phyloP scores from a whole-genome alignment of 2,329 filamentous ascomycete genomes.

The Hypocrella siamensis region DNA sequence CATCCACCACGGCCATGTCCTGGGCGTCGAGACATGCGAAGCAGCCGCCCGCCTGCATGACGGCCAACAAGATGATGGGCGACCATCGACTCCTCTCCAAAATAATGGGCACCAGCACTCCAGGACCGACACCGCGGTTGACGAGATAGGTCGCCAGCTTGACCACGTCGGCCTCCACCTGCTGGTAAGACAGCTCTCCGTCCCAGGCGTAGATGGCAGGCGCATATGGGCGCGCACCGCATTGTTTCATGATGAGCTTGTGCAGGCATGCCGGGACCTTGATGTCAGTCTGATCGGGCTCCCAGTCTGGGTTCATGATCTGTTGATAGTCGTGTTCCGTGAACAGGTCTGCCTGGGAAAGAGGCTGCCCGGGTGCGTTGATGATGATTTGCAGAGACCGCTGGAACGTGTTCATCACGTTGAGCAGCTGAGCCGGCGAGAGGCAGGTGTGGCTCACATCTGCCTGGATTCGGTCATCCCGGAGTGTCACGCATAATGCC shows the following conservation, averaged over 20 bases:
- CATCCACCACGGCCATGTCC: conserved; percentile 23
- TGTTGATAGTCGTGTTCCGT: conserved; percentile 38
- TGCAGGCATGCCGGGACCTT: conserved; percentile 26
- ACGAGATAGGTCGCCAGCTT: conserved; percentile 29
- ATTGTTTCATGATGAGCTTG: conserved; percentile 26
- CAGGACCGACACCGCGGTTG: conserved; percentile 31
- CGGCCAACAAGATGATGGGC: conserved; percentile 53
- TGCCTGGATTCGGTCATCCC: conserved; percentile 22
- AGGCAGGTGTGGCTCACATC: conserved; percentile 29
- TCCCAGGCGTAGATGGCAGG: conserved; percentile 29
- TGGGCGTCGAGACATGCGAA: conserved; percentile 33
- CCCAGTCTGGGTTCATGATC: conserved; percentile 35
- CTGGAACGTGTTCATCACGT: conserved; percentile 36
- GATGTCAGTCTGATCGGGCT: conserved; percentile 20
- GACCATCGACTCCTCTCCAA: conserved; percentile 56
- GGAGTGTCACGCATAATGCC: conserved; percentile 27
- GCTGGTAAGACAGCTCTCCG: conserved; percentile 24
- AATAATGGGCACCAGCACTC: conserved; percentile 47
- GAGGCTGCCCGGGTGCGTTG: conserved; percentile 20
- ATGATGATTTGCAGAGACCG: conserved; percentile 32
- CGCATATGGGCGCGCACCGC: conserved; percentile 19
- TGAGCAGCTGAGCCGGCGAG: conserved; percentile 25
- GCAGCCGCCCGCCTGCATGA: conserved; percentile 42
- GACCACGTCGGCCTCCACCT: conserved; percentile 21
- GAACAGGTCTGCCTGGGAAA: conserved; percentile 35